A percentile compares a stretch with the other conserved stretches of the same genome.
Conservation (phyloP, 345 rosid genomes). For the Moricandia moricandioides region DNA sequence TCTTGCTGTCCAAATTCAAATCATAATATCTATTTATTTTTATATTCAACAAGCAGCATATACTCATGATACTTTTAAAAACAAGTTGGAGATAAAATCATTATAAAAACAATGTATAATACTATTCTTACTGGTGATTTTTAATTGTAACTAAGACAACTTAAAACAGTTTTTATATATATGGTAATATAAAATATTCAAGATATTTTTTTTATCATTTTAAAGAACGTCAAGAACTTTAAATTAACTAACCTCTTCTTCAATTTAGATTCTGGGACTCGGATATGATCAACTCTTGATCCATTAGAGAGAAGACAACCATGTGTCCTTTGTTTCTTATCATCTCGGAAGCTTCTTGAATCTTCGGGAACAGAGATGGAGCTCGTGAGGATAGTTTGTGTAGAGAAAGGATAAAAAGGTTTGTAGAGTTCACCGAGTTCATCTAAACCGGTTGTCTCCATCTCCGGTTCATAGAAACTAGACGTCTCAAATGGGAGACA, state of each 20-base stretch:
- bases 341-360: conserved; percentile 30
- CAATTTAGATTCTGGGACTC: conserved; percentile 33
- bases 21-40: background rate
- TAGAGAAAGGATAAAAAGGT: conserved; percentile 48
- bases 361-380: conserved; percentile 43
- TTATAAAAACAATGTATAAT: background rate
- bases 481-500: conserved; percentile 33
- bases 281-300: conserved; percentile 7
- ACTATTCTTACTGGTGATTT: background rate
- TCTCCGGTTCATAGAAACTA: conserved; percentile 35
- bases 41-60: background rate
- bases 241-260: conserved; percentile 48
- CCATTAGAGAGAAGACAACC: conserved; percentile 24
- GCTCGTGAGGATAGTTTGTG: conserved; percentile 38
- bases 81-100: background rate
- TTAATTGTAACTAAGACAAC: background rate
- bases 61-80: background rate
- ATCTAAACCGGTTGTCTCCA: conserved; percentile 41
- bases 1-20: conserved; percentile 37
- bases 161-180: background rate
- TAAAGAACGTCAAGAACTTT: background rate
- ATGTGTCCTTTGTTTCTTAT: conserved; percentile 22
- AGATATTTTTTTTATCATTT: background rate
- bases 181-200: background rate
- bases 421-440: conserved; percentile 47